Conservation (phyloP, 345 rosid genomes). For the Hirschfeldia incana region DNA sequence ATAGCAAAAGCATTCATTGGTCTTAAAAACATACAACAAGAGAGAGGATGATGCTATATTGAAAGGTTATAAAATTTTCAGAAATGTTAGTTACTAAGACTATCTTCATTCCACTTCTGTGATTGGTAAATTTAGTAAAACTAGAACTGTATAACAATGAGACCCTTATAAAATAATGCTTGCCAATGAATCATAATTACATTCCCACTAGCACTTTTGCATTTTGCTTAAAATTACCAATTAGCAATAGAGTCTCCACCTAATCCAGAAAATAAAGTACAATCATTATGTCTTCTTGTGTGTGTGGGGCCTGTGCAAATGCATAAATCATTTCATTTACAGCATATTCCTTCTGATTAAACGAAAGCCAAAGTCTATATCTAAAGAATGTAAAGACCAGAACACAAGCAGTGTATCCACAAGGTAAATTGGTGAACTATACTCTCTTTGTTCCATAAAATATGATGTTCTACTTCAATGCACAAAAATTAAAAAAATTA, state of each 20-base stretch:
- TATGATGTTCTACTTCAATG: too few species aligned
- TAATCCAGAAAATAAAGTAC: background rate
- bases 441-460: too few species aligned
- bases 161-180: background rate
- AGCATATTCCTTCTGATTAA: background rate
- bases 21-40: background rate
- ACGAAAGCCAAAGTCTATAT: background rate
- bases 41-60: background rate
- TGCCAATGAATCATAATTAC: slow-evolving; percentile 6
- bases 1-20: background rate
- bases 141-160: background rate
- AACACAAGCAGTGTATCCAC: background rate
- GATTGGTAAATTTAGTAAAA: background rate
- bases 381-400: background rate
- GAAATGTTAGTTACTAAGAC: too few species aligned
- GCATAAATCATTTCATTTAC: background rate
- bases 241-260: slow-evolving; percentile 32
- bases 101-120: background rate
- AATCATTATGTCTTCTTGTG: slow-evolving; percentile 16
- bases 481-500: too few species aligned
- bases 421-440: too few species aligned
- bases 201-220: background rate
- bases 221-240: slow-evolving; percentile 14
- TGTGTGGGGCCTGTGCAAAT: slow-evolving; percentile 14
- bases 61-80: too few species aligned